Conservation (phyloP, 225 moss, liverwort and hornwort species). For the Pleurozium schreberi region DNA sequence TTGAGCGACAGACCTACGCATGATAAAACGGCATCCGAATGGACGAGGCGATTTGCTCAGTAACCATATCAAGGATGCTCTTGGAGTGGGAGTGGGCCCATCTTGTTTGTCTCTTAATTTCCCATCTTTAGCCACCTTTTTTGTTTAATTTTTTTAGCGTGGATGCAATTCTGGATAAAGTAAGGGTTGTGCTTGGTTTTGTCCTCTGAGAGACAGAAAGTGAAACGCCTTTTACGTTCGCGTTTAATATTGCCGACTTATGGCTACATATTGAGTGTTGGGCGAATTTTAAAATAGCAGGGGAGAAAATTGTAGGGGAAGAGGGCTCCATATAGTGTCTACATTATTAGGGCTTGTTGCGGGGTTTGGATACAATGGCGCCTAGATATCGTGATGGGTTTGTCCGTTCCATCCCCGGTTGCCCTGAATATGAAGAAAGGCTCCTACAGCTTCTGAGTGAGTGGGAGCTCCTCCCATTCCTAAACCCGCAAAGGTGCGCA, state of each 20-base stretch:
- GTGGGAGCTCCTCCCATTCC: constrained; percentile 59
- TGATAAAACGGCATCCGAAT: constrained; percentile 96
- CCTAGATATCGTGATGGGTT: constrained; percentile 41
- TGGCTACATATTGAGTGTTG: constrained; percentile 13
- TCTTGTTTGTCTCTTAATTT: constrained; percentile 5
- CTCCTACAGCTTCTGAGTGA: constrained; percentile 62
- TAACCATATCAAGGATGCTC: constrained; percentile 11
- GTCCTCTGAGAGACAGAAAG: background rate
- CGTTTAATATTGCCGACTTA: background rate
- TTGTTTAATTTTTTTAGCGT: background rate
- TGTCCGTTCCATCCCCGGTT: constrained; percentile 41
- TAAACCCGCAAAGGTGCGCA: constrained; percentile 68
- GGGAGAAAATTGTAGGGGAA: background rate
- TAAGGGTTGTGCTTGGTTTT: constrained; percentile 3
- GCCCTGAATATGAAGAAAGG: constrained; percentile 48
- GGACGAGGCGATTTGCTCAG: constrained; percentile 98
- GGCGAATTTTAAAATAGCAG: constrained; percentile 18
- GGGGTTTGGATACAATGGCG: constrained; percentile 23
- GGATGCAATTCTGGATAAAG: constrained; percentile 13
- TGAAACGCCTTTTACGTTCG: background rate
- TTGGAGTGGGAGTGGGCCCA: constrained; percentile 10
- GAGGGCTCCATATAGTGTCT: constrained; percentile 3
- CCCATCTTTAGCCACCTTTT: background rate
- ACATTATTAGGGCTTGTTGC: constrained; percentile 12
- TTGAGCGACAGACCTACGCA: constrained; percentile 82